Evolutionary conservation across 129 eudicot genomes (phyloP), one percentile per base, ranked within the genome.

Genomic region (Cynara cardunculus): DNA sequence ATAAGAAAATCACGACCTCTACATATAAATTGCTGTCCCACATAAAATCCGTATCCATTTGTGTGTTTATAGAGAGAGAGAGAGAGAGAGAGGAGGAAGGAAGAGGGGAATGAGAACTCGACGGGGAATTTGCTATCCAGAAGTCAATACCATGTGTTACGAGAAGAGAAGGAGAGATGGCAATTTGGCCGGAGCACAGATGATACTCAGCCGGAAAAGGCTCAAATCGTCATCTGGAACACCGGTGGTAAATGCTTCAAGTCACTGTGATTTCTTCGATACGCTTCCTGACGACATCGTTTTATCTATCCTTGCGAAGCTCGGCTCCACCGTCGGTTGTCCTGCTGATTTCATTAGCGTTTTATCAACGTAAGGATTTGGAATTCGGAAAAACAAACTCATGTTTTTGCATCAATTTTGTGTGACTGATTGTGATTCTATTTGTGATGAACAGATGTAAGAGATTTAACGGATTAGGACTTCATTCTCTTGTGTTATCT

Each of bases 271-370:
- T 80, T 85, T 79, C 26, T 88, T 93, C 18, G 97, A 94, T 44
- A 18, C 76, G 61, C 75, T 91, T 61, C 98, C 90, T 2, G 97
- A 94, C 80, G 98, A 94, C 75, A 82, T 94, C 68, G 89, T 94
- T 22, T 79, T 94, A 3, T 80, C 77, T 69, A 86, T 94, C 70
- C 89, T 94, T 44, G 78, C 87, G 21, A 91, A 87, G 67, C 97
- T 93, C 59, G 79, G 88, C 53, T 75, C 93, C 74, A 76, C 90
- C 65, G 97, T 95, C 24, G 3, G 22, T 3, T 84, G 79, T 53
- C 90, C 98, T 0, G 84, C 93, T 0, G 95, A 94, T 91, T 86
- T 88, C 80, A 74, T 85, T 80, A 86, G 74, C 78, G 87, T 91
- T 76, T 59, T 94, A 72, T 59, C 83, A 35, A 91, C 98, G 98